These are phyloP conservation scores for Rhodotorula toruloides DNA, from an alignment of 768 basidiomycete genomes.

Conservation along the genomic window DNA sequence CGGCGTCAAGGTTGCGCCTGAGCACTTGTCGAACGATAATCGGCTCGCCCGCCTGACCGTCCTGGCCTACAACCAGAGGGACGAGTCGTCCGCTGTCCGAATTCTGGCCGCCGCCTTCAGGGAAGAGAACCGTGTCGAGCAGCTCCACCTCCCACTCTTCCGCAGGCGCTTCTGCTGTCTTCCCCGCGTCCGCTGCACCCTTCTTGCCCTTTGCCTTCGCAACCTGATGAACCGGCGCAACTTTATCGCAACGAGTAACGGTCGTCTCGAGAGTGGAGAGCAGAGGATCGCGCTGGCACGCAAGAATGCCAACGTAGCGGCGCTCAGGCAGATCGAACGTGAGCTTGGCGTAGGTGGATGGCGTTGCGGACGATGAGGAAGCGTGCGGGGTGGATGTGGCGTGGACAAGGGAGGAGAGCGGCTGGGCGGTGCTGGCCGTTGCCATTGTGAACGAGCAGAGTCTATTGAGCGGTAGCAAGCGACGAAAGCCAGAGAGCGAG, in stretches of 20 bases:
- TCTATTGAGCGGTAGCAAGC: background rate
- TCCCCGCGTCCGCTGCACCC: slow-evolving; percentile 35
- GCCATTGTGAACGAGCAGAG: background rate
- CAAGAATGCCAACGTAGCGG: slow-evolving; percentile 62
- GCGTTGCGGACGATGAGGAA: slow-evolving; percentile 1
- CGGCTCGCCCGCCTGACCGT: slow-evolving; percentile 36
- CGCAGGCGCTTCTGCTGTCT: slow-evolving; percentile 42
- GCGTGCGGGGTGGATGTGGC: background rate
- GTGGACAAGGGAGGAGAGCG: background rate
- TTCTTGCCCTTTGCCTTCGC: slow-evolving; percentile 24
- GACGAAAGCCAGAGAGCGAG: no score
- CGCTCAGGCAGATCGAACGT: slow-evolving; percentile 23
- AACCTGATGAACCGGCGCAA: slow-evolving; percentile 50
- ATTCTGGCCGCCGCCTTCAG: slow-evolving; percentile 74
- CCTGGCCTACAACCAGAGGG: slow-evolving; percentile 44
- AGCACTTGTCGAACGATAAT: slow-evolving; percentile 65
- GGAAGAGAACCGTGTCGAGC: slow-evolving; percentile 72
- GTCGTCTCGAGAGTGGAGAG: slow-evolving; percentile 58
- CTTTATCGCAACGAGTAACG: slow-evolving; percentile 55
- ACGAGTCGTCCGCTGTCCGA: slow-evolving; percentile 63
- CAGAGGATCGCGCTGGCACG: slow-evolving; percentile 71
- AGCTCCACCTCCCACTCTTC: slow-evolving; percentile 62
- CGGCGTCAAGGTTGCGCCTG: slow-evolving; percentile 65
- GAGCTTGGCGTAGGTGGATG: slow-evolving; percentile 20
- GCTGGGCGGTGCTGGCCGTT: slow-evolving; percentile 1